Evolutionary conservation across 2,329 filamentous ascomycete genomes (phyloP), one percentile per base, ranked within the genome.

Genomic region (Dissoconium aciculare): DNA sequence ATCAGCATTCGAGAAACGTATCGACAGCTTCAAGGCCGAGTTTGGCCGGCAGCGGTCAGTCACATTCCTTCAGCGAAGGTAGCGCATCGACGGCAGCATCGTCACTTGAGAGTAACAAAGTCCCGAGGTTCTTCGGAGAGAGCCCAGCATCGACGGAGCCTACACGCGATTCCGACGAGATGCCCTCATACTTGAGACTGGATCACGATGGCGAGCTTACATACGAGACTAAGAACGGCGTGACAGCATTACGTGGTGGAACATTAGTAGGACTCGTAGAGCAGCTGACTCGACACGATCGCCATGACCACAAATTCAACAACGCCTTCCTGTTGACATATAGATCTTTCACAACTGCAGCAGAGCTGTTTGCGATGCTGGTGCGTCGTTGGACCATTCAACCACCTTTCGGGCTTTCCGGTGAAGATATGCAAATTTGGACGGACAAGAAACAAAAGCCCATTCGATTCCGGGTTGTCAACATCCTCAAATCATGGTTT

Each of bases 311-410:
- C 3, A 87, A 71, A 39, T 95, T 95, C 60, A 95, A 95, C 62
- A 91, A 87, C 48, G 98, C 89, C 1, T 98, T 98, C 65, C 72
- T 98, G 11, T 70, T 98, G 21, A 98, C 89, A 1, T 98, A 98
- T 54, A 72, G 81, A 39, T 98, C 89, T 0, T 98, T 98, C 50
- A 95, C 89, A 0, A 74, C 76, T 3, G 89, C 87, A 0, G 67
- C 78, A 4, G 89, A 95, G 55, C 65, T 98, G 0, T 95, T 95
- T 49, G 84, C 94, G 55, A 69, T 93, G 52, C 64, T 98, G 5
- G 84, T 94, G 6, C 80, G 84, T 53, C 71, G 89, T 31, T 98
- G 94, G 60, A 81, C 76, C 40, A 81, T 93, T 30, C 87, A 95
- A 49, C 87, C 89, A 12, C 87, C 87, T 0, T 75, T 82, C 43